Conservation (phyloP, 345 rosid genomes). For the Hypericum perforatum region DNA sequence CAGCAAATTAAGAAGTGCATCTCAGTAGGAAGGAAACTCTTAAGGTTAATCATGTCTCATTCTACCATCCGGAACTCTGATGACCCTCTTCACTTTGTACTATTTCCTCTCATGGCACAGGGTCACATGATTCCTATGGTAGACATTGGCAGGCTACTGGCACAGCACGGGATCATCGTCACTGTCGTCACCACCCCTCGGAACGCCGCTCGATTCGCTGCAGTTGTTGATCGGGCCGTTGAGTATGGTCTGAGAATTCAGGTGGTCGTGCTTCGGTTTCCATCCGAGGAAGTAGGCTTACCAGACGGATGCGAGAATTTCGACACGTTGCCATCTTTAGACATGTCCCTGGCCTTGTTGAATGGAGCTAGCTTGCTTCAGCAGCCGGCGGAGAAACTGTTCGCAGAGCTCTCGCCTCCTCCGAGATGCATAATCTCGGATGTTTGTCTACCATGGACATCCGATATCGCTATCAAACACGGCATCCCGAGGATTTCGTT, state of each 20-base stretch:
- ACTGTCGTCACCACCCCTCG: conserved; percentile 17
- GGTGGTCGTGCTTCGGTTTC: conserved; percentile 10
- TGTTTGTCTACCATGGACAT: conserved; percentile 24
- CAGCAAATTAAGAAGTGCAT: too few species aligned
- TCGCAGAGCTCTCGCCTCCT: neutral
- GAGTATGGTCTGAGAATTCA: conserved; percentile 9
- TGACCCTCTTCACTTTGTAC: too few species aligned
- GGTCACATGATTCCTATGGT: too few species aligned
- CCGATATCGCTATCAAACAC: conserved; percentile 25
- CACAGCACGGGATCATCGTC: conserved; percentile 12
- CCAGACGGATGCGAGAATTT: conserved; percentile 17
- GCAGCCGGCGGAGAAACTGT: conserved; percentile 5
- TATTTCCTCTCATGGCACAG: too few species aligned
- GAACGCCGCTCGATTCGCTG: conserved; percentile 8
- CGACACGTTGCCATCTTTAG: conserved; percentile 7
- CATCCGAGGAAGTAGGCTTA: conserved; percentile 9
- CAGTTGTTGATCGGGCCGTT: conserved; percentile 3
- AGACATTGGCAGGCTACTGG: neutral
- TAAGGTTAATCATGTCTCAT: too few species aligned
- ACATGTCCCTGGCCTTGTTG: conserved; percentile 9
- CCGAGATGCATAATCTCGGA: conserved; percentile 43
- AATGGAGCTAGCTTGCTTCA: conserved; percentile 6
- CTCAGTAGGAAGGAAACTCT: too few species aligned
- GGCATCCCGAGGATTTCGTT: conserved; percentile 37
- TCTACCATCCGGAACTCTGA: too few species aligned